phyloP scores from a whole-genome alignment of 176 grass and related monocot genomes.

The Metroxylon sagu region DNA sequence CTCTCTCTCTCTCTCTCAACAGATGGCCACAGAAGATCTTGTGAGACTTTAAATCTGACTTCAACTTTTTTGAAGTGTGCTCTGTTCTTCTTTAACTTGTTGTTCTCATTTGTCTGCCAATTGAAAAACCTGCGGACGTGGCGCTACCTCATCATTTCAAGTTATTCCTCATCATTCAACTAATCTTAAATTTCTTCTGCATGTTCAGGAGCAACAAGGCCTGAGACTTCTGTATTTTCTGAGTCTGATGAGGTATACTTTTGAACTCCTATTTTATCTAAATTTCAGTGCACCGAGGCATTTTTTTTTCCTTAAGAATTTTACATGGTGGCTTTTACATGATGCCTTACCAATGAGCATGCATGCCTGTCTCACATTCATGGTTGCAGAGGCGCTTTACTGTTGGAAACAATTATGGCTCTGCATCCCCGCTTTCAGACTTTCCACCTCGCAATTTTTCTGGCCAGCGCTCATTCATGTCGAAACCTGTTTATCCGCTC shows the following conservation, averaged over 20 bases:
- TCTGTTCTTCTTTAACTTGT: too few relatives aligned
- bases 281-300: background rate
- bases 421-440: slow-evolving; percentile 67
- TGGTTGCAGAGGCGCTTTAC: slow-evolving; percentile 59
- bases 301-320: background rate
- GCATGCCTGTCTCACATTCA: background rate
- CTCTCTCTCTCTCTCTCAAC: too few relatives aligned
- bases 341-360: background rate
- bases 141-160: background rate
- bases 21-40: too few relatives aligned
- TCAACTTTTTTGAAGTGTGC: too few relatives aligned
- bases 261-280: background rate
- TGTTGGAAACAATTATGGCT: slow-evolving; percentile 62
- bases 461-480: slow-evolving; percentile 80
- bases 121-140: too few relatives aligned
- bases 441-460: slow-evolving; percentile 52
- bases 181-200: slow-evolving; percentile 32
- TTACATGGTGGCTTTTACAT: background rate
- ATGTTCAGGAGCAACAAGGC: slow-evolving; percentile 56
- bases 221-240: slow-evolving; percentile 53
- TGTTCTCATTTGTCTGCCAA: background rate
- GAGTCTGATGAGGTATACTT: slow-evolving; percentile 64
- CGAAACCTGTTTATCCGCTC: slow-evolving; percentile 89
- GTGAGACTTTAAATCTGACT: too few relatives aligned
- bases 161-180: slow-evolving; percentile 7